phyloP scores from a whole-genome alignment of 1,139 yeast species.

The Pichia cactophila region DNA sequence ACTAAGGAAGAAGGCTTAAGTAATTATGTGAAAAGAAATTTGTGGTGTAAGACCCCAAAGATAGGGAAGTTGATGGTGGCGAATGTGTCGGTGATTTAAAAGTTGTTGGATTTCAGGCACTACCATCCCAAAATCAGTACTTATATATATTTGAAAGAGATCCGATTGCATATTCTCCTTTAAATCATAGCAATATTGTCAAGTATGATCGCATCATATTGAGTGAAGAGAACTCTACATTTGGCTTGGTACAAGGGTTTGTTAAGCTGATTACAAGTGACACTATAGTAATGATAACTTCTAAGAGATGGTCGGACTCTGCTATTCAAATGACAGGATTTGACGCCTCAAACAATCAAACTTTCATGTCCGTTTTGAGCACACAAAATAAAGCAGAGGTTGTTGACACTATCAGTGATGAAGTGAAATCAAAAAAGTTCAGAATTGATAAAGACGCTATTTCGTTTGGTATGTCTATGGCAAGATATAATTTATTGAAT shows the following conservation, averaged over 20 bases:
- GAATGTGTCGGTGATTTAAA: conserved; percentile 46
- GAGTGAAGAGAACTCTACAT: conserved; percentile 77
- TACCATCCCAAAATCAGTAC: conserved; percentile 30
- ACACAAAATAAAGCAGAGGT: background rate
- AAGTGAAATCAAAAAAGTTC: conserved; percentile 28
- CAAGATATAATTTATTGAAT: conserved; percentile 68
- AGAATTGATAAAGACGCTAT: conserved; percentile 79
- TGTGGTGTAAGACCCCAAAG: conserved; percentile 59
- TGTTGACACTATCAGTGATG: background rate
- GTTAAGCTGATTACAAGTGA: conserved; percentile 39
- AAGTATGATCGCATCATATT: conserved; percentile 54
- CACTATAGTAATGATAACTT: conserved; percentile 37
- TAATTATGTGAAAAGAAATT: conserved; percentile 46
- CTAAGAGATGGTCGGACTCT: conserved; percentile 44
- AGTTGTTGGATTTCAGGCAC: conserved; percentile 27
- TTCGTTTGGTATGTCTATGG: conserved; percentile 66
- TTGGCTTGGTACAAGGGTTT: conserved; percentile 61
- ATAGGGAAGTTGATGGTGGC: conserved; percentile 56
- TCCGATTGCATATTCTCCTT: conserved; percentile 13
- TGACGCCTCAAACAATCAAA: conserved; percentile 39
- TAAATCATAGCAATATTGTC: conserved; percentile 39
- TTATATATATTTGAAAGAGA: conserved; percentile 43
- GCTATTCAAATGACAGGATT: conserved; percentile 37
- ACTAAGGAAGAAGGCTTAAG: conserved; percentile 65
- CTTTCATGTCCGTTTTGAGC: conserved; percentile 37